Evolutionary conservation across 495 filamentous ascomycete genomes (phyloP), one percentile per base, ranked within the genome.

Genomic region (Talaromyces stipitatus): DNA sequence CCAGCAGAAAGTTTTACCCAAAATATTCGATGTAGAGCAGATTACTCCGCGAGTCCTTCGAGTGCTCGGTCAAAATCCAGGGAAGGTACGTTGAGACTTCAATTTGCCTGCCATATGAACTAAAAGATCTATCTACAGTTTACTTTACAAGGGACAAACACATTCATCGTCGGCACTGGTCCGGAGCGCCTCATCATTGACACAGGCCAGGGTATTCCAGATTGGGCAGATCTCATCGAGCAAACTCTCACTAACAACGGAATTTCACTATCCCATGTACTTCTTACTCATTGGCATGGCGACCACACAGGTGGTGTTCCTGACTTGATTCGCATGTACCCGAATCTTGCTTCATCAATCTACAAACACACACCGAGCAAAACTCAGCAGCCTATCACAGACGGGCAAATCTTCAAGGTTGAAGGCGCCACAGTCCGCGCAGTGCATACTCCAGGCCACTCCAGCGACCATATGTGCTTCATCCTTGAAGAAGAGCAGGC

Each of bases 281-380:
- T 95, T 12, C 72, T 95, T 20, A 90, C 90, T 0, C 91, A 96
- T 69, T 88, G 88, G 85, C 91, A 95, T 69, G 78, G 73, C 20
- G 91, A 96, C 66, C 91, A 96, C 62, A 77, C 79, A 7, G 82
- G 82, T 12, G 91, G 91, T 4, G 79, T 94, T 24, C 60, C 70
- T 1, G 81, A 90, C 53, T 74, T 92, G 0, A 66, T 83, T 1
- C 56, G 69, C 2, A 46, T 77, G 2, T 84, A 77, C 50, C 84
- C 87, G 1, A 56, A 69, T 18, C 66, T 75, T 4, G 9, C 54
- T 0, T 38, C 29, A 0, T 48, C 56, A 0, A 66, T 77, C 24
- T 73, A 74, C 60, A 79, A 79, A 58, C 63, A 75, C 67, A 57
- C 69, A 0, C 83, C 85, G 0, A 66, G 63, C 24, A 58, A 65